Percentiles rank a stretch among this genome's conserved stretches.
phyloP scores from a whole-genome alignment of 2,329 filamentous ascomycete species.

The Fusarium nodosum region DNA sequence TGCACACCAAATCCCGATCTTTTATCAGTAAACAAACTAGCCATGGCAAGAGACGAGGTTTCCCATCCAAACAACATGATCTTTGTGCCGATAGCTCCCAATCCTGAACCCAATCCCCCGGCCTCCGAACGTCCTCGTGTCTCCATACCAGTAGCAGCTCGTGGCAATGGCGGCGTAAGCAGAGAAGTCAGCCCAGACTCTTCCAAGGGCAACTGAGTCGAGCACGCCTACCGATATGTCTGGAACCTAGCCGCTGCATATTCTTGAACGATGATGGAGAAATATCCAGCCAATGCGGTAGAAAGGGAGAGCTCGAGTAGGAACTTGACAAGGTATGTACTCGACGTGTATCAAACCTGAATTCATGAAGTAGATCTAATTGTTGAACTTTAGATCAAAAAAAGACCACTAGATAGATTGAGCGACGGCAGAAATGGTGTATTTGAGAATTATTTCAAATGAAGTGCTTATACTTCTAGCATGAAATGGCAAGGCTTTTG shows the following conservation, averaged over 20 bases:
- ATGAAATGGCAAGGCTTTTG: not conserved
- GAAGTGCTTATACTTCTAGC: not conserved
- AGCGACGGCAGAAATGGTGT: too few species aligned
- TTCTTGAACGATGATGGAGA: not conserved
- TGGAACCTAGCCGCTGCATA: not conserved
- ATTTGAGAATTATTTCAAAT: slow-evolving; percentile 9
- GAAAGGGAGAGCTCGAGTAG: not conserved
- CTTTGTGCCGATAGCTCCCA: too few species aligned
- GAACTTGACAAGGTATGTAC: not conserved
- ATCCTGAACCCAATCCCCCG: not conserved
- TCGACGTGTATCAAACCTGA: too few species aligned
- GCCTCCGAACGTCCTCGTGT: not conserved
- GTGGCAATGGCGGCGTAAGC: not conserved
- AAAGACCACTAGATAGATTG: too few species aligned
- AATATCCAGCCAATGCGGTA: not conserved
- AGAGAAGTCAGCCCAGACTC: not conserved
- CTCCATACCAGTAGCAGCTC: not conserved
- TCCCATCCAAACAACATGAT: not conserved
- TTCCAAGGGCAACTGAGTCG: not conserved
- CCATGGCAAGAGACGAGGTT: not conserved
- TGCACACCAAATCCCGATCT: not conserved
- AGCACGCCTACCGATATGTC: not conserved
- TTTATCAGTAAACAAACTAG: not conserved
- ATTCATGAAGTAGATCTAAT: not conserved
- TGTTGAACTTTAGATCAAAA: not conserved